Percentiles rank a stretch among this genome's conserved stretches.
phyloP scores from a whole-genome alignment of 176 grass and related monocot species.

The Oryza punctata region DNA sequence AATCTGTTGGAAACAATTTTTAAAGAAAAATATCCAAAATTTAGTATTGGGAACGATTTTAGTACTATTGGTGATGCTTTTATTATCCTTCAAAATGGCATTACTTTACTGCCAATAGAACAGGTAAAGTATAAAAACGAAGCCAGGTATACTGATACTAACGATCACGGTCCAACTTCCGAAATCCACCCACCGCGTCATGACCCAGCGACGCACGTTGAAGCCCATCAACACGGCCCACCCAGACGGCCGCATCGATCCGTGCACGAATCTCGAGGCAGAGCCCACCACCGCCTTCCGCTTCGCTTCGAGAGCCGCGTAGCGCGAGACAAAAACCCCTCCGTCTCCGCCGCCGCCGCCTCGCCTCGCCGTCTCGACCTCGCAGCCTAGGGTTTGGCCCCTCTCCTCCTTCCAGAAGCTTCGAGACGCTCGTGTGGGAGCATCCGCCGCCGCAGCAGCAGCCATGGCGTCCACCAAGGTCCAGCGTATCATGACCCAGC shows the following conservation, averaged over 20 bases:
- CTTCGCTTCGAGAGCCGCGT: too few relatives aligned
- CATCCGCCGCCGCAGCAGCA: conserved; percentile 3
- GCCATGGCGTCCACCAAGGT: conserved; percentile 99
- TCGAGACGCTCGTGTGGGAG: conserved; percentile 17
- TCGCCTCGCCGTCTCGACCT: not conserved
- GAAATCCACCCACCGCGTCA: not conserved
- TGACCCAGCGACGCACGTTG: not conserved
- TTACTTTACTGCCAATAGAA: too few relatives aligned
- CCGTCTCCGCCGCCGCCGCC: not conserved
- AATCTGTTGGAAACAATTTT: too few relatives aligned
- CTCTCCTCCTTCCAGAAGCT: conserved; percentile 11
- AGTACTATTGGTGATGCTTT: too few relatives aligned
- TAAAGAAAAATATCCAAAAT: too few relatives aligned
- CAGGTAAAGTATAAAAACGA: too few relatives aligned
- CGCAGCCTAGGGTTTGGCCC: conserved; percentile 54
- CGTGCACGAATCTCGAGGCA: conserved; percentile 14
- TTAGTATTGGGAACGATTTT: too few relatives aligned
- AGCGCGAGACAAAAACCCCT: not conserved
- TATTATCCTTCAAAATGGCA: too few relatives aligned
- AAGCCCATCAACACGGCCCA: not conserved
- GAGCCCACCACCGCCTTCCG: conserved; percentile 11
- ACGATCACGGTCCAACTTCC: not conserved
- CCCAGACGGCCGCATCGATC: not conserved
- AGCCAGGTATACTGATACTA: too few relatives aligned
- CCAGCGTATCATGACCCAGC: conserved; percentile 98